phyloP scores from a whole-genome alignment of 768 basidiomycete species.

The Pholiota molesta region DNA sequence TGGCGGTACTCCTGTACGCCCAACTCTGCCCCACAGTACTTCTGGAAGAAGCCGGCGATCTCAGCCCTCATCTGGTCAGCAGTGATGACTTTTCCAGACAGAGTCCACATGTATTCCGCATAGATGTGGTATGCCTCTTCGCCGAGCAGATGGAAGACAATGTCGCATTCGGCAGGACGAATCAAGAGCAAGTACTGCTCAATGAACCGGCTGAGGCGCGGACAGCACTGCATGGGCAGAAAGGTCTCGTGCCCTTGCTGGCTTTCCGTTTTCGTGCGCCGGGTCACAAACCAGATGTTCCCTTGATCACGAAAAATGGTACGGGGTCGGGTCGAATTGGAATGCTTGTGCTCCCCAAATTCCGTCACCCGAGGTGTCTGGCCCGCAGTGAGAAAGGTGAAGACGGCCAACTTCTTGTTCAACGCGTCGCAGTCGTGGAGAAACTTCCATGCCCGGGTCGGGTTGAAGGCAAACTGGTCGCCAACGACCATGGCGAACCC shows the following conservation, averaged over 20 bases:
- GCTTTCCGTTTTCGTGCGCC: constrained; percentile 16
- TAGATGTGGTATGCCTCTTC: constrained; percentile 6
- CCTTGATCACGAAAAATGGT: constrained; percentile 11
- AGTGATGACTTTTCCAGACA: neutral
- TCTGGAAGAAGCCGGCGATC: neutral
- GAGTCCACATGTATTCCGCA: constrained; percentile 13
- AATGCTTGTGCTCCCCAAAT: constrained; percentile 18
- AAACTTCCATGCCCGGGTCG: neutral
- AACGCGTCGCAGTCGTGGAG: neutral
- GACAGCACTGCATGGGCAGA: constrained; percentile 15
- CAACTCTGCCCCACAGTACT: constrained; percentile 9
- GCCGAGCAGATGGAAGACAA: neutral
- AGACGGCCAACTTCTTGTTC: constrained; percentile 2
- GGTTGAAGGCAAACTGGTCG: constrained; percentile 4
- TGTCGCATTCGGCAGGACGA: constrained; percentile 5
- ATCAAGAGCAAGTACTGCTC: constrained; percentile 14
- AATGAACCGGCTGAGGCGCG: constrained; percentile 6
- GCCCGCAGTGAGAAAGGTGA: constrained; percentile 10
- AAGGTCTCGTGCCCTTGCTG: constrained; percentile 14
- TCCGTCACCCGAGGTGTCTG: constrained; percentile 14
- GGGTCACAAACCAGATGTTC: constrained; percentile 14
- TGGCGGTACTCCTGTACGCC: constrained; percentile 20
- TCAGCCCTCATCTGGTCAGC: no score
- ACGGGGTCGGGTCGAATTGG: constrained; percentile 10
- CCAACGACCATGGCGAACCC: neutral